These are phyloP conservation scores for Diplogelasinospora grovesii DNA, from an alignment of 495 filamentous ascomycete species.

Conservation along the genomic window DNA sequence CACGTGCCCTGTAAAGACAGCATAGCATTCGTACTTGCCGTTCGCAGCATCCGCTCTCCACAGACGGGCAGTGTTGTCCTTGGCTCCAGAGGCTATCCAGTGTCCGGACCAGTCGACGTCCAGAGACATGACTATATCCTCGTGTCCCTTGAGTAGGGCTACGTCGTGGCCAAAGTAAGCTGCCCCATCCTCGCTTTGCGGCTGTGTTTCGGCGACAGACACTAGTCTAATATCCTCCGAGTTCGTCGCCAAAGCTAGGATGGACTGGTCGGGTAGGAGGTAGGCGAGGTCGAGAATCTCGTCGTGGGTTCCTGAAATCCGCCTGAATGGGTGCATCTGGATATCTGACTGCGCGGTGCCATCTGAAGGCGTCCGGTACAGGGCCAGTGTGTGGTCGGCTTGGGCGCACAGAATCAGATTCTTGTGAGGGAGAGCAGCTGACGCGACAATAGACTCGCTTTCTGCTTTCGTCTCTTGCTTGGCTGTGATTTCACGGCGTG, in stretches of 20 bases:
- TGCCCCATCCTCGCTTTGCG: slow-evolving; percentile 26
- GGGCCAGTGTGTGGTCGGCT: slow-evolving; percentile 74
- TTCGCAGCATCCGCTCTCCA: slow-evolving; percentile 80
- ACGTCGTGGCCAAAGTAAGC: slow-evolving; percentile 84
- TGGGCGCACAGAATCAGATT: slow-evolving; percentile 76
- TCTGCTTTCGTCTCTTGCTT: slow-evolving; percentile 62
- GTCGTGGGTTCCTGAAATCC: slow-evolving; percentile 93
- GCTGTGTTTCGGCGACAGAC: slow-evolving; percentile 39
- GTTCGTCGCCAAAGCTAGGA: slow-evolving; percentile 89
- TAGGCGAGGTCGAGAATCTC: slow-evolving; percentile 92
- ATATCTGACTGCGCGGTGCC: slow-evolving; percentile 20
- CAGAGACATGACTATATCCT: slow-evolving; percentile 91
- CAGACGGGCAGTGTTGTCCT: slow-evolving; percentile 89
- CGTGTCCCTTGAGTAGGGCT: slow-evolving; percentile 76
- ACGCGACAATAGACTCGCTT: slow-evolving; percentile 67
- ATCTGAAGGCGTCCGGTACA: slow-evolving; percentile 53
- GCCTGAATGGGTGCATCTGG: slow-evolving; percentile 47
- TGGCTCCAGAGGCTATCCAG: slow-evolving; percentile 93
- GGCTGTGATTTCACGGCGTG: slow-evolving; percentile 69
- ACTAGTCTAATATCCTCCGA: slow-evolving; percentile 88
- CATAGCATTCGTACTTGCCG: slow-evolving; percentile 68
- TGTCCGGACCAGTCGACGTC: slow-evolving; percentile 93
- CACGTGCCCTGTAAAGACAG: slow-evolving; percentile 81
- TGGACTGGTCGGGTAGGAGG: slow-evolving; percentile 67
- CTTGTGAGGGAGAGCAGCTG: slow-evolving; percentile 55